Percentiles rank a stretch among this genome's conserved stretches.
phyloP scores from a whole-genome alignment of 495 filamentous ascomycete species.

The Arthonia radiata region DNA sequence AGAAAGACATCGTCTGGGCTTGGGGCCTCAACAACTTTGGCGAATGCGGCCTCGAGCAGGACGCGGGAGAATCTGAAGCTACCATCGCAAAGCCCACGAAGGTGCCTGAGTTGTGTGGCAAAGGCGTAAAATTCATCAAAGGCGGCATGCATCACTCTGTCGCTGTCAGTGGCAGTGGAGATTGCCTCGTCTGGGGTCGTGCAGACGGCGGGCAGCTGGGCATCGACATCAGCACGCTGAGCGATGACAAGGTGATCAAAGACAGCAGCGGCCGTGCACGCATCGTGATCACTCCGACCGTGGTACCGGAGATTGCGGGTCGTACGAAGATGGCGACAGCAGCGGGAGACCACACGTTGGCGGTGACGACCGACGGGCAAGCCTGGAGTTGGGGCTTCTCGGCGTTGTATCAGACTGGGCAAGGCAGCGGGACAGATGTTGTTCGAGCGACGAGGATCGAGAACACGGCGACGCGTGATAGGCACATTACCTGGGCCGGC shows the following conservation, averaged over 20 bases:
- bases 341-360: conserved; percentile 35
- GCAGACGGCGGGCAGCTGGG: conserved; percentile 39
- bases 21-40: conserved; percentile 83
- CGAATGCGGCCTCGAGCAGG: conserved; percentile 45
- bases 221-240: conserved; percentile 22
- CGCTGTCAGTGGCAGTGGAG: conserved; percentile 32
- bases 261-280: conserved; percentile 28
- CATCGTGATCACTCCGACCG: conserved; percentile 29
- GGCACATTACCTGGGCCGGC: conserved; percentile 31
- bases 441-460: conserved; percentile 32
- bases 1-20: conserved; percentile 41
- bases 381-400: conserved; percentile 52
- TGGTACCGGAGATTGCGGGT: conserved; percentile 10
- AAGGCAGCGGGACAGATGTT: conserved; percentile 31
- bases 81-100: conserved; percentile 30
- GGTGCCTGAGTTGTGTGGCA: conserved; percentile 30
- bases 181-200: conserved; percentile 44
- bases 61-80: conserved; percentile 40
- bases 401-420: conserved; percentile 40
- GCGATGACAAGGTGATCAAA: conserved; percentile 26
- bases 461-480: conserved; percentile 31
- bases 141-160: conserved; percentile 47
- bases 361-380: conserved; percentile 29
- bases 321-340: conserved; percentile 18
- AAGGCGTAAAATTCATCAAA: conserved; percentile 26